Evolutionary conservation across 495 filamentous ascomycete genomes (phyloP), one percentile per base, ranked within the genome.

Genomic region (Beverwykella pulmonaria): DNA sequence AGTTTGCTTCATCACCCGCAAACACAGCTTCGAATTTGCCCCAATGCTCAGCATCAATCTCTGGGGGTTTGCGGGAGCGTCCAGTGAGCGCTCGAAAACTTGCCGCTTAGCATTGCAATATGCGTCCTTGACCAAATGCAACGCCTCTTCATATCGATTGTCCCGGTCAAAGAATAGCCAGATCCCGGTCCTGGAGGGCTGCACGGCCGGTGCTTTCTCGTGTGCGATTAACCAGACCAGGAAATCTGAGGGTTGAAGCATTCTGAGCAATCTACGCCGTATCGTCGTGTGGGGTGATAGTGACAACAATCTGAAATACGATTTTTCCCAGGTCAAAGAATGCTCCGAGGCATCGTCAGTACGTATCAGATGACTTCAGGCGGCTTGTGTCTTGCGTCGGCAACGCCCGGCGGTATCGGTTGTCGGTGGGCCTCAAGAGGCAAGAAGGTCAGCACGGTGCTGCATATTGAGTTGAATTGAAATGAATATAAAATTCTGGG

Each of bases 401-500:
- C 27, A 52, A 52, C 26, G 4, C 62, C 36, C 57, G 34, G 61
- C 61, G 46, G 57, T 41, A 34, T 58, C 49, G 47, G 32, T 41
- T 30, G 50, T 25, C 36, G 34, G 10, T 26, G 1, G 47, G 25
- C 26, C 5, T 54, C 25, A 34, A 52, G 58, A 36, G 30, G 47
- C 39, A 36, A 52, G 58, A 36, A 29, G 44, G 61, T 63, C 52
- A 66, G 58, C 53, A 47, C 36, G 61, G 65, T 46, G 27, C 20
- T n/a, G 32, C 63, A 72, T 32, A 69, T 72, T 72, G 58, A 39
- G 19, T 20, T 66, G 44, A 49, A 67, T 56, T 58, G 59, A 47
- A 50, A 22, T 61, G 60, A 48, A 66, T 66, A 72, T 69, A 63
- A 56, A 63, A 62, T 27, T 48, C 61, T 64, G 61, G 69, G 48